phyloP scores from a whole-genome alignment of 306 rosid genomes.

The Albizia julibrissin region DNA sequence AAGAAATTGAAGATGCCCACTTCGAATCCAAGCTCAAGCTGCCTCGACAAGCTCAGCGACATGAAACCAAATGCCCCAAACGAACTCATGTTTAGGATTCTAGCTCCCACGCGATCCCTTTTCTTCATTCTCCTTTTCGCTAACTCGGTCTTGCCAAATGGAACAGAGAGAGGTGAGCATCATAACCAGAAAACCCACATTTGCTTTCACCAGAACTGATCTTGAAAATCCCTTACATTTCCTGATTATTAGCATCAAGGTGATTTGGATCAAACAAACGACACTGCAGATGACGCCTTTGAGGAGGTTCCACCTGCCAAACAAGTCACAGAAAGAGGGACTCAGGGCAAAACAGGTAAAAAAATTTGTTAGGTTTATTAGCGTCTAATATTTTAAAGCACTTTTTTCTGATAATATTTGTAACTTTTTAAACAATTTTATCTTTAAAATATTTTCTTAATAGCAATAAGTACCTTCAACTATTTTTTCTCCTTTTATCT shows the following conservation, averaged over 20 bases:
- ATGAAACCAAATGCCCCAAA: background rate
- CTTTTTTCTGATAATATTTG: too few relatives aligned
- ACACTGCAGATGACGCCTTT: background rate
- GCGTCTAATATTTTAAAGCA: too few relatives aligned
- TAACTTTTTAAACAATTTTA: too few relatives aligned
- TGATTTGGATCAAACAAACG: background rate
- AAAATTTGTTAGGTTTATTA: too few relatives aligned
- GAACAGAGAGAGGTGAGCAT: constrained; percentile 8
- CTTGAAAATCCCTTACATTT: background rate
- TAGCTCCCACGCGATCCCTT: background rate
- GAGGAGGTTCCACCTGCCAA: background rate
- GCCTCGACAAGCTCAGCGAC: constrained; percentile 1
- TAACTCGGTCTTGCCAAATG: background rate
- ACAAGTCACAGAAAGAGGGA: background rate
- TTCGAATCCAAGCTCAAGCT: background rate
- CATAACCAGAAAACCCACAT: background rate
- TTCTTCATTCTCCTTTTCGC: background rate
- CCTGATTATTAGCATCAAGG: background rate
- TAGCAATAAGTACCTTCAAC: too few relatives aligned
- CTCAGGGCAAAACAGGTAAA: constrained; percentile 5
- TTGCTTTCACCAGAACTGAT: background rate
- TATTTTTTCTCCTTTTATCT: too few relatives aligned
- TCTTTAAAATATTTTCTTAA: too few relatives aligned
- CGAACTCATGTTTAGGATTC: background rate
- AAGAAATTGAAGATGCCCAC: background rate